Conservation (phyloP, 805 yeast genomes). For the Geotrichum ghanense region DNA sequence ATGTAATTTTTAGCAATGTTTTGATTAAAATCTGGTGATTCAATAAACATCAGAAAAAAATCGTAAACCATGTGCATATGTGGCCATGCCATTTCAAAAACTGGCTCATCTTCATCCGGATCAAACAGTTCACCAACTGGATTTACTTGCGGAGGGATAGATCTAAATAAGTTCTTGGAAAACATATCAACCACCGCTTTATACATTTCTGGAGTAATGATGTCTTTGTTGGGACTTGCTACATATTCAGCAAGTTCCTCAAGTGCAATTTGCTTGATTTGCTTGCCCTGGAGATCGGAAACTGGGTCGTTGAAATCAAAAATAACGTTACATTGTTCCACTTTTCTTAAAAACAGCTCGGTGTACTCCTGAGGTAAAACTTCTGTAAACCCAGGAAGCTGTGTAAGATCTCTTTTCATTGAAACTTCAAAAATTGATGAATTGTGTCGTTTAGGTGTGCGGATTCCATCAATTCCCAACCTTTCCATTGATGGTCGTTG, state of each 20-base stretch:
- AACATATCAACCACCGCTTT: constrained; percentile 83
- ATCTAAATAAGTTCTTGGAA: constrained; percentile 77
- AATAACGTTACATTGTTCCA: constrained; percentile 89
- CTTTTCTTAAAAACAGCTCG: constrained; percentile 71
- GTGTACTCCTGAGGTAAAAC: constrained; percentile 74
- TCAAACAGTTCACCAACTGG: constrained; percentile 94
- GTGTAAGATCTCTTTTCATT: constrained; percentile 49
- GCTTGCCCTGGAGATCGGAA: constrained; percentile 84
- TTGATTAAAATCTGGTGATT: constrained; percentile 89
- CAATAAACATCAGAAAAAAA: constrained; percentile 83
- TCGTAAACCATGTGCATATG: constrained; percentile 97
- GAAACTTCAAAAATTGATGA: constrained; percentile 85
- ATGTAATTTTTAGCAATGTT: constrained; percentile 87
- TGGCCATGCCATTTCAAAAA: constrained; percentile 94
- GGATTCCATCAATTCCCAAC: constrained; percentile 67
- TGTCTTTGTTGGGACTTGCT: constrained; percentile 58
- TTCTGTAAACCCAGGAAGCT: constrained; percentile 79
- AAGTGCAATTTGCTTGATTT: constrained; percentile 73
- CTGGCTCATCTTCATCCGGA: constrained; percentile 99
- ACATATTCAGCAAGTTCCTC: constrained; percentile 86
- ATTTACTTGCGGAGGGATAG: constrained; percentile 96
- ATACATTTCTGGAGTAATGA: constrained; percentile 86
- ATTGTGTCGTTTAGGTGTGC: constrained; percentile 83
- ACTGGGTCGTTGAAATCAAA: constrained; percentile 93
- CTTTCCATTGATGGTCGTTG: constrained; percentile 45